phyloP scores from a whole-genome alignment of 2,329 filamentous ascomycete genomes.

The Fusarium setosum region DNA sequence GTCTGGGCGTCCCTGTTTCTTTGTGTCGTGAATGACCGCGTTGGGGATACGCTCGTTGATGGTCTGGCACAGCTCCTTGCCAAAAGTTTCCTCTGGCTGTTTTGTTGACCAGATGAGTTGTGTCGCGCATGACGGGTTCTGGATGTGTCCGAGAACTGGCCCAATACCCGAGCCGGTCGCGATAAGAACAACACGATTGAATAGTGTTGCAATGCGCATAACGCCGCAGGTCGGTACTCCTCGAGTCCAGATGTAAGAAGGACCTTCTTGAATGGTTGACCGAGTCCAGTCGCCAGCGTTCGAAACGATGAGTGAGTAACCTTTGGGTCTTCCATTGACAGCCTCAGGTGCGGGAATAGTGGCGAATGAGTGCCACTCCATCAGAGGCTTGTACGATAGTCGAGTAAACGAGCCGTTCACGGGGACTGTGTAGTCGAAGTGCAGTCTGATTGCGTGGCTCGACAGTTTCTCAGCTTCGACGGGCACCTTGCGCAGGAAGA shows the following conservation, averaged over 20 bases:
- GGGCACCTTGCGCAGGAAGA: slow-evolving; percentile 73
- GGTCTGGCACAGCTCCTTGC: slow-evolving; percentile 63
- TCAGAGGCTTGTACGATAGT: slow-evolving; percentile 70
- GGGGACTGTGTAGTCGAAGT: slow-evolving; percentile 73
- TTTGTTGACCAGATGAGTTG: slow-evolving; percentile 78
- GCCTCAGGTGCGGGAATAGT: slow-evolving; percentile 71
- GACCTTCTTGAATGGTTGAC: slow-evolving; percentile 70
- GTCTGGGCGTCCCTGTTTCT: slow-evolving; percentile 68
- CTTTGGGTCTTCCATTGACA: slow-evolving; percentile 44
- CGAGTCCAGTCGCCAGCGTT: slow-evolving; percentile 82
- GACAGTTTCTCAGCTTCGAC: slow-evolving; percentile 78
- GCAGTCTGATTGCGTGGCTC: slow-evolving; percentile 77
- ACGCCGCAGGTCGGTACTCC: slow-evolving; percentile 76
- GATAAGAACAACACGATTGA: slow-evolving; percentile 74
- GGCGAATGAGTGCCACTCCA: slow-evolving; percentile 82
- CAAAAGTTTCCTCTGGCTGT: slow-evolving; percentile 71
- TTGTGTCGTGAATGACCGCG: slow-evolving; percentile 76
- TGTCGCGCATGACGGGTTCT: slow-evolving; percentile 58
- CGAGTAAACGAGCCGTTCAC: slow-evolving; percentile 61
- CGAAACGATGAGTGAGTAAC: slow-evolving; percentile 76
- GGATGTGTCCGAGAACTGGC: slow-evolving; percentile 71
- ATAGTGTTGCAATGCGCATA: slow-evolving; percentile 73
- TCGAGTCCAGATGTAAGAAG: slow-evolving; percentile 73
- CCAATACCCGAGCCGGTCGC: slow-evolving; percentile 81
- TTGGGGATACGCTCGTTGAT: slow-evolving; percentile 68